Conservation (phyloP, 495 filamentous ascomycete species). For the Penicillium nucicola region DNA sequence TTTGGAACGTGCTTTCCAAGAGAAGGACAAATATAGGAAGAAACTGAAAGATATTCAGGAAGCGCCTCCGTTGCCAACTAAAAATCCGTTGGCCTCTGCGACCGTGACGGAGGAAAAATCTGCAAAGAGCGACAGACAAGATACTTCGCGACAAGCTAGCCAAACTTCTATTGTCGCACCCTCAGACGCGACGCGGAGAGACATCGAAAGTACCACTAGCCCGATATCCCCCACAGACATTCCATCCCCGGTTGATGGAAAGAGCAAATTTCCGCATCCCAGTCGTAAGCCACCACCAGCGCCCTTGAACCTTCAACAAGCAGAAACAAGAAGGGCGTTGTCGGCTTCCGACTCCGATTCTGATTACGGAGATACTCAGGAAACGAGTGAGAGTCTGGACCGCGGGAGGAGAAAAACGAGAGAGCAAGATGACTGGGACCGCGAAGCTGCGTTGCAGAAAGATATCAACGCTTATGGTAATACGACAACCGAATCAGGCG, state of each 20-base stretch:
- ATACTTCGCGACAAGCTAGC: neutral
- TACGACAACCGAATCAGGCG: constrained; percentile 42
- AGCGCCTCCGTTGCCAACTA: constrained; percentile 45
- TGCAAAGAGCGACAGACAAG: neutral
- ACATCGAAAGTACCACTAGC: constrained; percentile 7
- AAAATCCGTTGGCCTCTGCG: constrained; percentile 16
- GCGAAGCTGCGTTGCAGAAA: constrained; percentile 61
- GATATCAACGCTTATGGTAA: constrained; percentile 66
- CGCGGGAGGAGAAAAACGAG: constrained; percentile 82
- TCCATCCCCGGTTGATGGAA: constrained; percentile 12
- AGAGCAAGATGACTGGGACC: constrained; percentile 80
- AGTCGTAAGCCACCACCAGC: constrained; percentile 80
- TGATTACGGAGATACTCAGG: constrained; percentile 76
- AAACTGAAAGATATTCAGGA: constrained; percentile 76
- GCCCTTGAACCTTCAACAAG: constrained; percentile 67
- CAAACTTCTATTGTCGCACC: constrained; percentile 5
- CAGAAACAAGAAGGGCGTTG: constrained; percentile 33
- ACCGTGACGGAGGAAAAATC: neutral
- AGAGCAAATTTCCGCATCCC: constrained; percentile 46
- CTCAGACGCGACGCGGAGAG: constrained; percentile 1
- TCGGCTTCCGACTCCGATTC: constrained; percentile 65
- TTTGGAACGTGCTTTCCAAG: constrained; percentile 84
- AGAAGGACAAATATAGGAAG: constrained; percentile 91
- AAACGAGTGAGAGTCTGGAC: constrained; percentile 61
- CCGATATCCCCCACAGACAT: constrained; percentile 17